A percentile compares a stretch with the other conserved stretches of the same genome.
Conservation (phyloP, 1,139 yeast genomes). For the Petasospora rhodanensis region DNA sequence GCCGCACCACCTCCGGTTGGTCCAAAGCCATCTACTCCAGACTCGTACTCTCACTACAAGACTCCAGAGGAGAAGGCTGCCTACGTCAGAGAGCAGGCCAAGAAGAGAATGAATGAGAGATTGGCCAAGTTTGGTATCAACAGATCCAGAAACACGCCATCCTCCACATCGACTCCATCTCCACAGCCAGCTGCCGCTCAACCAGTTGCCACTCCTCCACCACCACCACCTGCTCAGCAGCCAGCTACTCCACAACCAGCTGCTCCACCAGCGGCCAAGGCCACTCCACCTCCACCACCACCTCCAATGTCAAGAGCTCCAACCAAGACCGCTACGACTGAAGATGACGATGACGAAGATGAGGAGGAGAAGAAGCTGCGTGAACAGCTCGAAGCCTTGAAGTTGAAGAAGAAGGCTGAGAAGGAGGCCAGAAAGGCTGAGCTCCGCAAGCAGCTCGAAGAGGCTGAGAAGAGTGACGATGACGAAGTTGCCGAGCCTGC, state of each 20-base stretch:
- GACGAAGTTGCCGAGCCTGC: constrained; percentile 11
- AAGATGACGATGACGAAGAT: constrained; percentile 15
- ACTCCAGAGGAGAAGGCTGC: constrained; percentile 70
- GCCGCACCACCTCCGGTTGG: constrained; percentile 18
- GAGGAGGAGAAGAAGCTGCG: constrained; percentile 22
- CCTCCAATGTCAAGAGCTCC: constrained; percentile 17
- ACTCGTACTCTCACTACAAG: constrained; percentile 21
- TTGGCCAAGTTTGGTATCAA: constrained; percentile 77
- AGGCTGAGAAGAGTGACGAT: constrained; percentile 20
- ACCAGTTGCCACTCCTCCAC: not conserved
- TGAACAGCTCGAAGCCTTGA: constrained; percentile 20
- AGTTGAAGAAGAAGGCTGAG: constrained; percentile 25
- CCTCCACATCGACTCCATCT: constrained; percentile 18
- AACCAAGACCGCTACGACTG: constrained; percentile 1
- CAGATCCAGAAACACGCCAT: constrained; percentile 22
- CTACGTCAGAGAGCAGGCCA: constrained; percentile 86
- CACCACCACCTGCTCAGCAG: constrained; percentile 3
- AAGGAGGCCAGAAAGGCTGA: constrained; percentile 35
- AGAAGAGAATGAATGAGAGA: constrained; percentile 84
- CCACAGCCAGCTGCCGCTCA: constrained; percentile 7
- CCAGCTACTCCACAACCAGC: not conserved
- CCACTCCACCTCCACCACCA: constrained; percentile 18
- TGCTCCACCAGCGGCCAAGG: constrained; percentile 3
- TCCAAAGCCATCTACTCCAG: constrained; percentile 21
- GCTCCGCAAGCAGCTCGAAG: constrained; percentile 22